phyloP scores from a whole-genome alignment of 2,329 filamentous ascomycete genomes.

The Colletotrichum liriopes region DNA sequence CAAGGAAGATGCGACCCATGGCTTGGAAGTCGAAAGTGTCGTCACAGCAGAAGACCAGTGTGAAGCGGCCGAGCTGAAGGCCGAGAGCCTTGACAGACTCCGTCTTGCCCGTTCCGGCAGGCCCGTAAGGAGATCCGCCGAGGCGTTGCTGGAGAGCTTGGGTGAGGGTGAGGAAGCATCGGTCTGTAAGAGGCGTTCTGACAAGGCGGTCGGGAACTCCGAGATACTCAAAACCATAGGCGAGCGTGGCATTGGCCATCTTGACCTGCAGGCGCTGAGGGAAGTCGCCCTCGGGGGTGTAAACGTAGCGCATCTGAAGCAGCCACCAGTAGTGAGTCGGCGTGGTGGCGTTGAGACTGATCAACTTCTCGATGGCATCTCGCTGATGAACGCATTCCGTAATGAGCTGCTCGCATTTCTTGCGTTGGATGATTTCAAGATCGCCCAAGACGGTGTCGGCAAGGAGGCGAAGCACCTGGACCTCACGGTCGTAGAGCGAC shows the following conservation, averaged over 20 bases:
- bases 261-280: constrained; percentile 88
- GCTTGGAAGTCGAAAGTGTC: constrained; percentile 99
- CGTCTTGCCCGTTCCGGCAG: constrained; percentile 98
- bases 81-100: constrained; percentile 99
- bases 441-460: constrained; percentile 93
- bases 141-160: constrained; percentile 96
- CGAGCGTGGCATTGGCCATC: constrained; percentile 96
- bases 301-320: constrained; percentile 96
- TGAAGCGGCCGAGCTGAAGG: constrained; percentile 96
- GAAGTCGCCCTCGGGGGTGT: constrained; percentile 85
- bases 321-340: constrained; percentile 93
- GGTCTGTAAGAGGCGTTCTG: constrained; percentile 95
- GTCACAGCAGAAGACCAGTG: constrained; percentile 98
- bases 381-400: constrained; percentile 99
- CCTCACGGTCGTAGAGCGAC: constrained; percentile 83
- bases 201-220: constrained; percentile 97
- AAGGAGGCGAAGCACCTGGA: constrained; percentile 87
- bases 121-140: constrained; percentile 96
- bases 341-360: constrained; percentile 80
- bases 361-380: constrained; percentile 90
- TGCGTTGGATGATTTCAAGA: constrained; percentile 86
- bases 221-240: constrained; percentile 98
- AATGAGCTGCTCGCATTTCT: constrained; percentile 98
- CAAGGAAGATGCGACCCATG: constrained; percentile 99
- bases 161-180: constrained; percentile 97